Evolutionary conservation across 2,329 filamentous ascomycete genomes (phyloP), one percentile per base, ranked within the genome.

Genomic region (Fusarium neocosmosporiellum): DNA sequence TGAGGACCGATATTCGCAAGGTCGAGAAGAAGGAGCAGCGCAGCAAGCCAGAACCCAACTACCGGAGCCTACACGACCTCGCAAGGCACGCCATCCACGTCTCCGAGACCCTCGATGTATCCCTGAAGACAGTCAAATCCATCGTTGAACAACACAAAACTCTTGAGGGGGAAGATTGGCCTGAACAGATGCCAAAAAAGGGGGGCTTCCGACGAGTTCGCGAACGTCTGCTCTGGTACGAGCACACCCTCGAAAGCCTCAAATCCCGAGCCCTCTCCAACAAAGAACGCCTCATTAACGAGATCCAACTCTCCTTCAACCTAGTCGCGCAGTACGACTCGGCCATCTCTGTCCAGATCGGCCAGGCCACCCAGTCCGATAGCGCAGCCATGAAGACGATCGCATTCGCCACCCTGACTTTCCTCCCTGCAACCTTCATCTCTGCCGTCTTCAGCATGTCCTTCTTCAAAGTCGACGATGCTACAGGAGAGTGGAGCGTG

Each of bases 231-330:
- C 65, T 73, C 0, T 83, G 80, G 61, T 78, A 74, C 39, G 75
- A 80, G 31, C 77, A 81, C 20, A 78, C 83, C 18, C 59, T 84
- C 1, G 67, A 72, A 18, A 82, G 79, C 59, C 77, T 85, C 0
- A 78, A 79, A 3, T 69, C 77, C 13, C 80, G 85, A 14, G 80
- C 84, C 0, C 67, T 68, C 0, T 81, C 84, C 1, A 86, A 84
- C 73, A 80, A 81, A 14, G 79, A 83, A 16, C 70, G 90, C 66
- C 80, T 92, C 75, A 58, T 87, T 78, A 79, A 91, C 81, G 78
- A 91, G 85, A 83, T 91, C 79, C 79, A 90, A 65, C 81, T 92
- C 68, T 75, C 82, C 0, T 88, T 85, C 75, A 84, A 87, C 69
- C 80, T 73, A 0, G 83, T 86, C 0, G 81, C 84, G 0, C 84